Evolutionary conservation across 2,329 filamentous ascomycete species (phyloP).

Genomic region (Claviceps capensis): DNA sequence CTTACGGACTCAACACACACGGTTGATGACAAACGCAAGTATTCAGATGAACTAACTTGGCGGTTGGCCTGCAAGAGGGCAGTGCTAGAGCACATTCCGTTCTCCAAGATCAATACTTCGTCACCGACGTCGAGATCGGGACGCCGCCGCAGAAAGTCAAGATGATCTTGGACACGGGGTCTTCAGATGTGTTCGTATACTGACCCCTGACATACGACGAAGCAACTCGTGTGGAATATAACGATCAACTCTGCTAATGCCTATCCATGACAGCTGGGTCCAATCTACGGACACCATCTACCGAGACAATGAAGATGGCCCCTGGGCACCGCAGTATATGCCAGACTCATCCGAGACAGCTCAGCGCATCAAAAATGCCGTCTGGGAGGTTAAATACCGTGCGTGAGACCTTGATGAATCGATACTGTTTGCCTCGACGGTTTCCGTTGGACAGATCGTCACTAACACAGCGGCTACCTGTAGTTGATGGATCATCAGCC

Average conservation of each 20-base stretch:
- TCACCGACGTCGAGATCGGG: conserved; percentile 31
- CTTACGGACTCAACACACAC: too few relatives aligned
- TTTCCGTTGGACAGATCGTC: not conserved
- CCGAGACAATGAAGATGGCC: conserved; percentile 19
- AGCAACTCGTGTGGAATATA: not conserved
- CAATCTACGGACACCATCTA: conserved; percentile 34
- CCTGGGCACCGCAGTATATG: conserved; percentile 26
- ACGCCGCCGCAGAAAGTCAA: conserved; percentile 33
- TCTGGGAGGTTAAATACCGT: conserved; percentile 37
- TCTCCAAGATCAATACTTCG: conserved; percentile 28
- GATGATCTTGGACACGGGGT: conserved; percentile 40
- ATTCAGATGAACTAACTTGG: not conserved
- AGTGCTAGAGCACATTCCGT: conserved; percentile 22
- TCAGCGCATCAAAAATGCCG: conserved; percentile 24
- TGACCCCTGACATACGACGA: not conserved
- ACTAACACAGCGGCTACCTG: not conserved
- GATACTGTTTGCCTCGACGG: conserved; percentile 12
- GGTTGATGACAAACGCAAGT: not conserved
- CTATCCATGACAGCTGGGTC: conserved; percentile 30
- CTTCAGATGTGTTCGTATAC: conserved; percentile 46
- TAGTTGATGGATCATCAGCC: conserved; percentile 31
- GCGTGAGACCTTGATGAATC: conserved; percentile 19
- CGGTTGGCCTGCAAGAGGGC: not conserved
- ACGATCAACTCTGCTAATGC: not conserved
- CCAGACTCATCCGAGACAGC: conserved; percentile 33